phyloP scores from a whole-genome alignment of 2,329 filamentous ascomycete species.

The Ceratocystis cubensis region DNA sequence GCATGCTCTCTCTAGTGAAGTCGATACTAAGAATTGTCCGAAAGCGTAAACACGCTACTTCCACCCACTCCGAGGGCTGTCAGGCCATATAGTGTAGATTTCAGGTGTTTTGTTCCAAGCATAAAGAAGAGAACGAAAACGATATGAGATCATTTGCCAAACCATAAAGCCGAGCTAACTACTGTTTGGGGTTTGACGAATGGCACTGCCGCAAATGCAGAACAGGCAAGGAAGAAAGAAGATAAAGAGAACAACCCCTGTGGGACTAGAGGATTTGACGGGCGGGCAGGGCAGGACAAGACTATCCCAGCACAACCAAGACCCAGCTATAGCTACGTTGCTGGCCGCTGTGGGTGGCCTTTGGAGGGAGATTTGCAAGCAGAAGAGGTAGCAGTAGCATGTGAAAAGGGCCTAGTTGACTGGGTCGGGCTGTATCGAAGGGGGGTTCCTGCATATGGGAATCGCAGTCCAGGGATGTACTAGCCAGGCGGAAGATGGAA shows the following conservation, averaged over 20 bases:
- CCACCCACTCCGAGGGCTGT: background rate
- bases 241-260: background rate
- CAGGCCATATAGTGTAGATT: background rate
- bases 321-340: background rate
- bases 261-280: slow-evolving; percentile 7
- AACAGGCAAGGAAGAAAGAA: background rate
- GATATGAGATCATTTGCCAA: slow-evolving; percentile 1
- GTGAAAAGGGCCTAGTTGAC: slow-evolving; percentile 1
- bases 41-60: no score
- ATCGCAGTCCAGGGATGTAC: no score
- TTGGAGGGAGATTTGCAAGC: no score
- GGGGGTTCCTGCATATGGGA: no score
- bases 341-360: background rate
- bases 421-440: background rate
- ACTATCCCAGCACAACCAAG: background rate
- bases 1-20: no score
- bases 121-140: background rate
- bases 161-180: background rate
- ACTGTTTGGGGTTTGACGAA: background rate
- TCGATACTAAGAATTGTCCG: no score
- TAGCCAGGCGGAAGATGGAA: background rate
- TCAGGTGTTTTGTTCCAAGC: background rate
- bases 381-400: background rate
- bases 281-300: background rate
- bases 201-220: background rate